A percentile compares a stretch with the other conserved stretches of the same genome.
Evolutionary conservation across 2,329 filamentous ascomycete species (phyloP).

Genomic region (Colletotrichum cuscutae): DNA sequence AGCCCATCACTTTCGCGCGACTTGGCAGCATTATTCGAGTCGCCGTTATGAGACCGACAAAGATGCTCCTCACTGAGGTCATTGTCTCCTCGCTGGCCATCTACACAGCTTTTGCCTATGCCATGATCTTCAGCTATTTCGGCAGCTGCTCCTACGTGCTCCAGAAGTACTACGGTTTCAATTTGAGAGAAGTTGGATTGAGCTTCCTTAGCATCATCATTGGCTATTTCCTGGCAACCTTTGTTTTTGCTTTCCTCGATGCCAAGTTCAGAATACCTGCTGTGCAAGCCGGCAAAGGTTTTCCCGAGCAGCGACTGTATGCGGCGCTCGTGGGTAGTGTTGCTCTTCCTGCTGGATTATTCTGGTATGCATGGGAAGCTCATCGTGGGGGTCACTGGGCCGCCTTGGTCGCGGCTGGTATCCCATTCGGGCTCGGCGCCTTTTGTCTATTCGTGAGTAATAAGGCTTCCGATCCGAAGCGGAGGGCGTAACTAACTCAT

Average conservation of each 20-base stretch:
- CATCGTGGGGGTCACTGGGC: slow-evolving; percentile 32
- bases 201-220: slow-evolving; percentile 36
- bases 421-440: slow-evolving; percentile 28
- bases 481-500: rapidly evolving
- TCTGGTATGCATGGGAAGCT: slow-evolving; percentile 48
- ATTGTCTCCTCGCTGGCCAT: slow-evolving; percentile 77
- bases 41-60: slow-evolving; percentile 30
- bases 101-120: slow-evolving; percentile 67
- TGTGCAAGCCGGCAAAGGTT: not conserved
- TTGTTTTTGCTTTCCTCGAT: slow-evolving; percentile 32
- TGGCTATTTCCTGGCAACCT: slow-evolving; percentile 24
- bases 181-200: slow-evolving; percentile 22
- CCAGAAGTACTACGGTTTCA: slow-evolving; percentile 32
- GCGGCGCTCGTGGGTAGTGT: slow-evolving; percentile 37
- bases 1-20: not conserved
- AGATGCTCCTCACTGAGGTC: slow-evolving; percentile 47
- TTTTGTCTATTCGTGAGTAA: not conserved
- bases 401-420: slow-evolving; percentile 32
- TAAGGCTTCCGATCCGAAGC: rapidly evolving
- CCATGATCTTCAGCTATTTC: slow-evolving; percentile 64
- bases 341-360: slow-evolving; percentile 32
- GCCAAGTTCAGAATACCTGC: slow-evolving; percentile 4
- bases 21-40: not conserved
- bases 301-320: slow-evolving; percentile 36
- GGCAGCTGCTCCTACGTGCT: slow-evolving; percentile 46